phyloP scores from a whole-genome alignment of 2,329 filamentous ascomycete genomes.

The Alternaria sp. region DNA sequence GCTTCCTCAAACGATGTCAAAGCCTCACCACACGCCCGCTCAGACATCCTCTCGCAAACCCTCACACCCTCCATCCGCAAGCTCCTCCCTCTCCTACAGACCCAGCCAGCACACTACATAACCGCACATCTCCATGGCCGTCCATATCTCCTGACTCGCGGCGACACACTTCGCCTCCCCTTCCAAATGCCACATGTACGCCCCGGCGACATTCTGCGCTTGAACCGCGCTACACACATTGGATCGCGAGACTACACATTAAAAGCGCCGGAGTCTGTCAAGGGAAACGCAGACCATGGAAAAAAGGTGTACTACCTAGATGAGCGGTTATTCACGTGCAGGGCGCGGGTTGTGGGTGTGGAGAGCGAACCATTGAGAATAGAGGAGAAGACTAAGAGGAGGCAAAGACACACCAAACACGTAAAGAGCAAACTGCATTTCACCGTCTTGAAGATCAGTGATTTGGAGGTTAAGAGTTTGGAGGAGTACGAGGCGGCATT shows the following conservation, averaged over 20 bases:
- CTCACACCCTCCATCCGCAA: constrained; percentile 65
- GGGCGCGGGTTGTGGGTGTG: constrained; percentile 82
- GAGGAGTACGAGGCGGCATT: constrained; percentile 61
- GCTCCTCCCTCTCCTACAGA: constrained; percentile 74
- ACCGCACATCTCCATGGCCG: constrained; percentile 80
- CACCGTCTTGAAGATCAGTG: constrained; percentile 84
- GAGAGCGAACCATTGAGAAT: constrained; percentile 72
- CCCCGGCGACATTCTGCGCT: constrained; percentile 84
- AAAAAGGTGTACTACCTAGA: constrained; percentile 71
- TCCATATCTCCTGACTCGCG: constrained; percentile 77
- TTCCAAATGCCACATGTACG: constrained; percentile 59
- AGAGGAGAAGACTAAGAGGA: constrained; percentile 69
- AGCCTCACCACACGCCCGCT: constrained; percentile 30
- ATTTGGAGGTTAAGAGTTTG: constrained; percentile 72
- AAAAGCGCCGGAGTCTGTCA: constrained; percentile 59
- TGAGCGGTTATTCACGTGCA: constrained; percentile 82
- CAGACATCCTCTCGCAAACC: constrained; percentile 41
- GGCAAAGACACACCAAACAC: constrained; percentile 71
- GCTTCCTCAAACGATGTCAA: constrained; percentile 24
- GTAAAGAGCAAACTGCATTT: constrained; percentile 91
- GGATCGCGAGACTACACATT: constrained; percentile 92
- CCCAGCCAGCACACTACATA: constrained; percentile 80
- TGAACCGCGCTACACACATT: constrained; percentile 83
- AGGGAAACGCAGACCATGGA: constrained; percentile 40
- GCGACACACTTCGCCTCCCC: constrained; percentile 59